Evolutionary conservation across 106 monocot species (phyloP).

Genomic region (Alisma plantagoaquatica): DNA sequence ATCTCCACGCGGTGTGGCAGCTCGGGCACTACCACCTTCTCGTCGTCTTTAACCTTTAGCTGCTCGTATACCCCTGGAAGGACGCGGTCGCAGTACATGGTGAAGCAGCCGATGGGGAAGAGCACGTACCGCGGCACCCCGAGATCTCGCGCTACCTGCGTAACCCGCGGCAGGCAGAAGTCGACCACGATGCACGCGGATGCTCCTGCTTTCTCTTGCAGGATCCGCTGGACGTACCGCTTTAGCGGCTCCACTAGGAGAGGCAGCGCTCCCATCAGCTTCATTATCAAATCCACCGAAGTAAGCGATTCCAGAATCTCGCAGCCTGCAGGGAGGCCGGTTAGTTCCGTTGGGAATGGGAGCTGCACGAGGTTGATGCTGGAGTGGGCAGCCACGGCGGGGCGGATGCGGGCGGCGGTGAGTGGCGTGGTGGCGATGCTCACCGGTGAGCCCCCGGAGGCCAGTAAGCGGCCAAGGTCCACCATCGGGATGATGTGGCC

Average conservation of each 20-base stretch:
- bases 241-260: constrained; percentile 6
- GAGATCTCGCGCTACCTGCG: constrained; percentile 2
- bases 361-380: constrained; percentile 4
- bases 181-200: constrained; percentile 14
- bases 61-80: background rate
- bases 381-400: constrained; percentile 2
- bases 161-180: constrained; percentile 7
- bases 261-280: background rate
- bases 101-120: constrained; percentile 10
- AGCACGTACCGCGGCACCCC: constrained; percentile 12
- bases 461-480: constrained; percentile 11
- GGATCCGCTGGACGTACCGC: background rate
- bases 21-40: constrained; percentile 1
- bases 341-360: constrained; percentile 4
- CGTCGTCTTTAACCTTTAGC: no score
- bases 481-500: constrained; percentile 21
- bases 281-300: background rate
- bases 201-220: no score
- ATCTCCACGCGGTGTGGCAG: constrained; percentile 5
- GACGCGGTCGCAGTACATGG: constrained; percentile 5
- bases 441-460: constrained; percentile 1
- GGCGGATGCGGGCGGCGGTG: constrained; percentile 12
- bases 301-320: constrained; percentile 8
- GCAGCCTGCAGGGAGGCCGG: constrained; percentile 10
- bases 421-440: constrained; percentile 13